Conservation (phyloP, 805 yeast genomes). For the Priceomyces haplophilus region DNA sequence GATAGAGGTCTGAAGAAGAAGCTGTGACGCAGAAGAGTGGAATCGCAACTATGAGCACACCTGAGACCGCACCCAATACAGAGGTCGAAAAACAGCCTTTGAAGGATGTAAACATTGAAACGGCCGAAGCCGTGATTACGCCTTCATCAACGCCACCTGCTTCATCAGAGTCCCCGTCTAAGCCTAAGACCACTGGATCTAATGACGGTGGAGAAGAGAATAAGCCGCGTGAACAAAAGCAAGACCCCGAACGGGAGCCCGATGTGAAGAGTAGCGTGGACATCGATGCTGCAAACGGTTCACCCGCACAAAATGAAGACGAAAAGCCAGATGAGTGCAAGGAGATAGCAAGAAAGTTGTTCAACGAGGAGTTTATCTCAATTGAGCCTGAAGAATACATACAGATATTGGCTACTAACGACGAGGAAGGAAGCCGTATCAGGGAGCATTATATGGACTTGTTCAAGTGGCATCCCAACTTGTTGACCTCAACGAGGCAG, state of each 20-base stretch:
- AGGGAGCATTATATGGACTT: slow-evolving; percentile 45
- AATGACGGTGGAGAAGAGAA: not conserved
- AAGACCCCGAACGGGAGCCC: not conserved
- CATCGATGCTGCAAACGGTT: no score
- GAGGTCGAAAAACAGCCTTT: not conserved
- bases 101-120: not conserved
- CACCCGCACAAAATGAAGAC: not conserved
- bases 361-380: slow-evolving; percentile 40
- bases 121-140: slow-evolving; percentile 1
- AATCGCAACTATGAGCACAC: not conserved
- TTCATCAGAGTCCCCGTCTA: not conserved
- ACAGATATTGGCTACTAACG: slow-evolving; percentile 38
- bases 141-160: slow-evolving; percentile 3
- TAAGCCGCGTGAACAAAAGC: not conserved
- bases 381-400: slow-evolving; percentile 44
- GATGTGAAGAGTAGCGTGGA: no score
- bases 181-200: not conserved
- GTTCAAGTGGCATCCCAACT: slow-evolving; percentile 47
- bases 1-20: no score
- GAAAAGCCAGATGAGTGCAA: slow-evolving; percentile 16
- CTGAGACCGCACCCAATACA: slow-evolving; percentile 1
- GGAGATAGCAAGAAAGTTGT: slow-evolving; percentile 36
- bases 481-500: slow-evolving; percentile 54
- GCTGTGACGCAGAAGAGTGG: not conserved
- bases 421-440: slow-evolving; percentile 37